Evolutionary conservation across 1,284 basidiomycete species (phyloP), one percentile per base, ranked within the genome.

Genomic region (Ustilago bromivora): DNA sequence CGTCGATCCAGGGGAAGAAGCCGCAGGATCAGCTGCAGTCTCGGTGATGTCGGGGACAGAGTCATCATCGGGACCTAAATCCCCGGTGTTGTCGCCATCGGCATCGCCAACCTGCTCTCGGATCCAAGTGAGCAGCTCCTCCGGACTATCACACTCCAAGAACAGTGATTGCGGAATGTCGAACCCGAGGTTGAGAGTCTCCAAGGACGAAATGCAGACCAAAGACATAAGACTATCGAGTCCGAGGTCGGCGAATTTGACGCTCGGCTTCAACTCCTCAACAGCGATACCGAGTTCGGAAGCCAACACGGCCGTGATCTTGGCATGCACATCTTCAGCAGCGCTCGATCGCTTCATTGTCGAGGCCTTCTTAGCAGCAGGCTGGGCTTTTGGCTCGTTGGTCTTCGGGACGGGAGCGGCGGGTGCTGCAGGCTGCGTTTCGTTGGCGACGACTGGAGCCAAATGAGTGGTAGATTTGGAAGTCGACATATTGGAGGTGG

Each of bases 171-270:
- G 70, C 3, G 78, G 74, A 31, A 79, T 61, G 38, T 60, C 61
- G 28, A 79, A 54, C 3, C 65, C 72, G 6, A 76, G 60, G 15
- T 58, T 46, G 49, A 79, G 32, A 4, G 59, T 49, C 52, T 76
- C 78, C 8, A 79, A 57, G 38, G 71, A 67, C 43, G 75, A 74
- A 32, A 78, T 74, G 57, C 71, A 74, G 4, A 76, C 78, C 38
- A 79, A 55, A 0, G 78, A 75, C 78, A 79, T 79, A 31, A 79
- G 66, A 47, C 70, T 73, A 51, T 79, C 78, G 13, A 79, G 66
- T 1, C 78, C 78, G 6, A 79, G 62, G 31, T 79, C 78, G 40
- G 71, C 70, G 17, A 79, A 70, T 17, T 66, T 72, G 38, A 67
- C 65, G 40, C 19, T 40, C 1, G 67, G 66, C 46, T 64, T 70